phyloP scores from a whole-genome alignment of 1,284 basidiomycete species.

The Melanopsichium pennsylvanicum region DNA sequence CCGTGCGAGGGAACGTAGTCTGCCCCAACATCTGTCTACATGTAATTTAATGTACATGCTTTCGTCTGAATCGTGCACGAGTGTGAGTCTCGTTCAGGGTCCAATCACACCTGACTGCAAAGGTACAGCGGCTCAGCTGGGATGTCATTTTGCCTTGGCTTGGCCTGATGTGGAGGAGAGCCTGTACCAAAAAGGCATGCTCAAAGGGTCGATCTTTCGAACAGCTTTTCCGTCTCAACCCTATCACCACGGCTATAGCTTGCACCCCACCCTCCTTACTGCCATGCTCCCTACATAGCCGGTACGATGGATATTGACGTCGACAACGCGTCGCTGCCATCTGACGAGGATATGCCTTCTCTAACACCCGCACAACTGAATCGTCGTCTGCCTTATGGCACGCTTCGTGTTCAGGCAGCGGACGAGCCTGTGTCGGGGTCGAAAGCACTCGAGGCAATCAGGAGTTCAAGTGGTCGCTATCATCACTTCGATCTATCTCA shows the following conservation, averaged over 20 bases:
- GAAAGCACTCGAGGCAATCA: not conserved
- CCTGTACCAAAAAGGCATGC: too few species aligned
- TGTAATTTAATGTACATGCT: too few species aligned
- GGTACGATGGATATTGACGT: slow-evolving; percentile 8
- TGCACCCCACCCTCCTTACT: too few species aligned
- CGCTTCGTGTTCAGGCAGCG: slow-evolving; percentile 2
- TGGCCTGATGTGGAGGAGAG: too few species aligned
- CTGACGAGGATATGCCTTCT: slow-evolving; percentile 5
- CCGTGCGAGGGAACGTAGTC: too few species aligned
- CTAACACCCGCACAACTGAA: too few species aligned
- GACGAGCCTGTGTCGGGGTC: slow-evolving; percentile 14
- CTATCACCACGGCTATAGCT: too few species aligned
- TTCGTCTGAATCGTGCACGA: slow-evolving; percentile 1
- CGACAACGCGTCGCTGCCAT: slow-evolving; percentile 18
- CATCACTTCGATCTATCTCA: slow-evolving; percentile 14
- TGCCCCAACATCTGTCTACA: too few species aligned
- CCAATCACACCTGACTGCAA: not conserved
- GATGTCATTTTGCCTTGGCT: slow-evolving; percentile 5
- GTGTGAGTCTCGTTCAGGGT: slow-evolving; percentile 8
- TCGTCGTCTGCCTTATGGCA: slow-evolving; percentile 9
- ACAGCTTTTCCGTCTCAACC: too few species aligned
- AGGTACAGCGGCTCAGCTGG: slow-evolving; percentile 11
- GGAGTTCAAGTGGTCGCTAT: slow-evolving; percentile 3
- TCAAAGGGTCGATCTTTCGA: too few species aligned
- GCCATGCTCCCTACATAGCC: not conserved